Conservation (phyloP, 2,329 filamentous ascomycete genomes). For the Amphichorda felina region DNA sequence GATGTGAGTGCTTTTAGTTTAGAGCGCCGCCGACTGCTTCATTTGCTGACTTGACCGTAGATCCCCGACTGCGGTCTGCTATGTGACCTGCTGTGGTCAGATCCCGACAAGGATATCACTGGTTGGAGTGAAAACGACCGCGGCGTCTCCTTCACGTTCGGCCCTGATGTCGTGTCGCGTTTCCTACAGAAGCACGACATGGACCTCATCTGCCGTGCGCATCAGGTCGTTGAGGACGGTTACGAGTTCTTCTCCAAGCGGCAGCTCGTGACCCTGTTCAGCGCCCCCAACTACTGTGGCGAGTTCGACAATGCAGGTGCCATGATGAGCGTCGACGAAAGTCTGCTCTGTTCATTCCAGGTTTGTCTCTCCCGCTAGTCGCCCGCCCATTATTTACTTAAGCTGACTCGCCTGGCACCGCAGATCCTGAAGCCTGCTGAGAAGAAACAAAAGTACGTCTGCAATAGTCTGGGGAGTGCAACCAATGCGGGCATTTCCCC, state of each 20-base stretch:
- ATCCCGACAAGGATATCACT: slow-evolving; percentile 98
- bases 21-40: too few species aligned
- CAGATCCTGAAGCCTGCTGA: slow-evolving; percentile 98
- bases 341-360: slow-evolving; percentile 97
- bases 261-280: slow-evolving; percentile 94
- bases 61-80: slow-evolving; percentile 96
- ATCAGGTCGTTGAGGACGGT: slow-evolving; percentile 97
- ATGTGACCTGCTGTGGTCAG: slow-evolving; percentile 96
- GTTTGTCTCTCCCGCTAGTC: slow-evolving; percentile 25
- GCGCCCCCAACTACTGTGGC: slow-evolving; percentile 96
- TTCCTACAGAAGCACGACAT: slow-evolving; percentile 99
- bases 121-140: slow-evolving; percentile 99
- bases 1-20: slow-evolving; percentile 60
- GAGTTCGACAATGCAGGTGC: slow-evolving; percentile 99
- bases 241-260: slow-evolving; percentile 99
- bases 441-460: slow-evolving; percentile 99
- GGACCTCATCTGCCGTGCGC: slow-evolving; percentile 97
- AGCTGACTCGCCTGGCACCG: slow-evolving; percentile 2
- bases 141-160: slow-evolving; percentile 97
- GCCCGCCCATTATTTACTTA: slow-evolving; percentile 1
- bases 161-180: slow-evolving; percentile 89
- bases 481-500: slow-evolving; percentile 9
- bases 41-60: slow-evolving; percentile 36
- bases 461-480: slow-evolving; percentile 29
- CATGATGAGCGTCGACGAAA: slow-evolving; percentile 99